Evolutionary conservation across 139 green algal genomes (phyloP).

Genomic region (Micractinium conductrix): DNA sequence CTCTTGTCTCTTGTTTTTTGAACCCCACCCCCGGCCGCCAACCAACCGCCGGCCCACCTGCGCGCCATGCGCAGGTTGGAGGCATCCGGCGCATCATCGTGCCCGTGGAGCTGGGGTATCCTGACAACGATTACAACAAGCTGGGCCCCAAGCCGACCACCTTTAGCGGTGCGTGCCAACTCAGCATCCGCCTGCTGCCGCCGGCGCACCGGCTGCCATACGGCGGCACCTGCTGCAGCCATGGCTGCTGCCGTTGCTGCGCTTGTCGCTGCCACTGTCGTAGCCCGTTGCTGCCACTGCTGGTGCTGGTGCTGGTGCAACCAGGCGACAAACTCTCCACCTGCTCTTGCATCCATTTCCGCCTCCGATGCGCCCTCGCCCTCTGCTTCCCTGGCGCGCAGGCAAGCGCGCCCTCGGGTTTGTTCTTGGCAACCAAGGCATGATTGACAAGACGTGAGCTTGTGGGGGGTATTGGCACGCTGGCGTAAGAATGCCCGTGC

Average conservation of each 20-base stretch:
- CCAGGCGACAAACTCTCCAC: too few species aligned
- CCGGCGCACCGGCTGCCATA: background rate
- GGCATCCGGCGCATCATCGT: slow-evolving; percentile 75
- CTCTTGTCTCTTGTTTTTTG: too few species aligned
- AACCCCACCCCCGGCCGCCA: too few species aligned
- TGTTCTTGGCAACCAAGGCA: slow-evolving; percentile 87
- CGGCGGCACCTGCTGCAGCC: background rate
- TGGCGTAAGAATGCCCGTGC: too few species aligned
- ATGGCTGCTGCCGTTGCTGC: too few species aligned
- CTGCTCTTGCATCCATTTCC: too few species aligned
- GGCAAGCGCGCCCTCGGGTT: slow-evolving; percentile 87
- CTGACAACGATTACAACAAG: slow-evolving; percentile 68
- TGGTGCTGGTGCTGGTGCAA: too few species aligned
- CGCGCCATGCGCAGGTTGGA: too few species aligned
- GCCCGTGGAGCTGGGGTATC: slow-evolving; percentile 85
- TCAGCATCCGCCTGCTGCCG: background rate
- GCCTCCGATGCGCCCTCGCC: too few species aligned
- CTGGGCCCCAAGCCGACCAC: slow-evolving; percentile 65
- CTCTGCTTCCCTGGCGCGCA: slow-evolving; percentile 38
- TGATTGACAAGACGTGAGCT: slow-evolving; percentile 91
- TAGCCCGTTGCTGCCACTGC: background rate
- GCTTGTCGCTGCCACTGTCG: too few species aligned
- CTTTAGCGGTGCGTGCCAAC: slow-evolving; percentile 50
- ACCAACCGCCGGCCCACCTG: too few species aligned
- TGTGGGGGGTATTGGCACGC: slow-evolving; percentile 50